phyloP scores from a whole-genome alignment of 2,329 filamentous ascomycete genomes.

The Scopulariopsis brevicaulis region DNA sequence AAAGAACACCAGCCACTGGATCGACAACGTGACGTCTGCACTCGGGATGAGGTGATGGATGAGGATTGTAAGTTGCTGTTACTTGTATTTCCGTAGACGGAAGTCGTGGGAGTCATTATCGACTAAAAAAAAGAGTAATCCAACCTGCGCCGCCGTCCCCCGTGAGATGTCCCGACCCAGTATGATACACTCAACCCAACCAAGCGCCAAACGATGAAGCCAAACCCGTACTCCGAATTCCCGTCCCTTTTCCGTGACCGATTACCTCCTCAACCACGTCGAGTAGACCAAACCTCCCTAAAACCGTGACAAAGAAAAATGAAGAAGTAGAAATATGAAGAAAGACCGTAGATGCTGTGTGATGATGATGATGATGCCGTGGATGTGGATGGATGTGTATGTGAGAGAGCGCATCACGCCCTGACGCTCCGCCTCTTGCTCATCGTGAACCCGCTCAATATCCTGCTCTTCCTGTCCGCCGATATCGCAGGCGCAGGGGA shows the following conservation, averaged over 20 bases:
- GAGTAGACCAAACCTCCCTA: neutral
- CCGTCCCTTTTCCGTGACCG: neutral
- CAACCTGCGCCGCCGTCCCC: too few species aligned
- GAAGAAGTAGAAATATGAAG: neutral
- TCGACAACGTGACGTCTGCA: too few species aligned
- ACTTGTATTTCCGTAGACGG: too few species aligned
- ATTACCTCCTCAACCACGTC: neutral
- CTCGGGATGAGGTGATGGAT: too few species aligned
- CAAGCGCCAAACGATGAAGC: too few species aligned
- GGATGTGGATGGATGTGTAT: neutral
- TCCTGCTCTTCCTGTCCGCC: neutral
- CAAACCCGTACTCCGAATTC: neutral
- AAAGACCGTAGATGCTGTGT: neutral
- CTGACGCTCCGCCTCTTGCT: slow-evolving; percentile 8
- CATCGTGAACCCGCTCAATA: slow-evolving; percentile 5
- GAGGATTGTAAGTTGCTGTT: too few species aligned
- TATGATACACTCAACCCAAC: too few species aligned
- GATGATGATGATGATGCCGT: neutral
- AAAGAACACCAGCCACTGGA: too few species aligned
- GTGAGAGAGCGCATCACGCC: neutral
- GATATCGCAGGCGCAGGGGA: slow-evolving; percentile 7
- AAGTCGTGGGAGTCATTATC: too few species aligned
- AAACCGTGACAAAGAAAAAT: neutral
- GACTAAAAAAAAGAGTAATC: too few species aligned
- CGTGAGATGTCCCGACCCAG: too few species aligned